These are phyloP conservation scores for Apiotrichum domesticum DNA, from an alignment of 1,284 basidiomycete species.

Conservation along the genomic window DNA sequence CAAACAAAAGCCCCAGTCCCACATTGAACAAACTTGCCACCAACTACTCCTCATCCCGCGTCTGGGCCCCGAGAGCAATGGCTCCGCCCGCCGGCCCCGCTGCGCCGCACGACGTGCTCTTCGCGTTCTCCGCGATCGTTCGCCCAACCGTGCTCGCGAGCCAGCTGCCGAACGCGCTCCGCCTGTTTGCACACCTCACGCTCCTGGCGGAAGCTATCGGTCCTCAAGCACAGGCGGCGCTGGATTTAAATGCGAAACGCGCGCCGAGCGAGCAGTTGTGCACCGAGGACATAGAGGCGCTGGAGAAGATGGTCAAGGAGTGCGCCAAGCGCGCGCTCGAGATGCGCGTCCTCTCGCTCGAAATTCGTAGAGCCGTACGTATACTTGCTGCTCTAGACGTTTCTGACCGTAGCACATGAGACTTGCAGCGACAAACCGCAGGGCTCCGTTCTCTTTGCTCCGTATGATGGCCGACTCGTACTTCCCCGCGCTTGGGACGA, in stretches of 20 bases:
- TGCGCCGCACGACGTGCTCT: slow-evolving; percentile 8
- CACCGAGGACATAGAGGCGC: slow-evolving; percentile 8
- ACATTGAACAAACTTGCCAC: no score
- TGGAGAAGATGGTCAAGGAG: slow-evolving; percentile 5
- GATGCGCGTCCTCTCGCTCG: background rate
- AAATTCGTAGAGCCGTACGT: slow-evolving; percentile 4
- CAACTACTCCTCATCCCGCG: no score
- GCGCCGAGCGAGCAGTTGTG: slow-evolving; percentile 5
- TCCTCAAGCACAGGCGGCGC: slow-evolving; percentile 15
- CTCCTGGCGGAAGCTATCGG: slow-evolving; percentile 23
- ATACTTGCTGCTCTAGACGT: background rate
- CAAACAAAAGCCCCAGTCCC: no score
- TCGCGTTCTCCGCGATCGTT: slow-evolving; percentile 16
- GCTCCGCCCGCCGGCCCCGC: background rate
- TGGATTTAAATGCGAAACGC: slow-evolving; percentile 3
- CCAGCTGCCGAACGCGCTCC: slow-evolving; percentile 21
- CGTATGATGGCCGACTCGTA: slow-evolving; percentile 19
- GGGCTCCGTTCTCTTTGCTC: slow-evolving; percentile 1
- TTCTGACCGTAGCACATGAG: slow-evolving; percentile 16
- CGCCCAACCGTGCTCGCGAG: slow-evolving; percentile 16
- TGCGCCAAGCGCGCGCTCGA: background rate
- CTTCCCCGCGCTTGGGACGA: slow-evolving; percentile 14
- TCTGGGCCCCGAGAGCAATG: no score
- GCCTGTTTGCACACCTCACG: slow-evolving; percentile 31
- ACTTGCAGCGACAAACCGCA: slow-evolving; percentile 7